Conservation (phyloP, 345 rosid species). For the Acer campestre region DNA sequence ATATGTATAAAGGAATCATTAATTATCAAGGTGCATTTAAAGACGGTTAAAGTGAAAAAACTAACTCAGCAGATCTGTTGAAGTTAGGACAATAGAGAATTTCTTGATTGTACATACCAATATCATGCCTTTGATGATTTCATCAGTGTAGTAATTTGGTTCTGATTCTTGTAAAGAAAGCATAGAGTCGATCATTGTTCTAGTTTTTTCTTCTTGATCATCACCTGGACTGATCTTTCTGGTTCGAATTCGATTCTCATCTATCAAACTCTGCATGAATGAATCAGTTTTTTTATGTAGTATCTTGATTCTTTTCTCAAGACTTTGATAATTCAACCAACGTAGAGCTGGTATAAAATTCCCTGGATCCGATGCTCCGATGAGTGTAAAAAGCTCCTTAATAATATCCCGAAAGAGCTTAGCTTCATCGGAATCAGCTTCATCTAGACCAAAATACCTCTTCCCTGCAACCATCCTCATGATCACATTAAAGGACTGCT, state of each 20-base stretch:
- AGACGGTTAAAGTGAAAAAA: too few relatives aligned
- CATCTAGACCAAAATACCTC: constrained; percentile 13
- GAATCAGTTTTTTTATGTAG: not conserved
- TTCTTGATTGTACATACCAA: constrained; percentile 6
- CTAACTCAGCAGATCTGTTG: too few relatives aligned
- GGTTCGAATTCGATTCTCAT: constrained; percentile 5
- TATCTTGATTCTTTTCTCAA: not conserved
- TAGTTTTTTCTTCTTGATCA: not conserved
- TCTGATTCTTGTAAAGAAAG: constrained; percentile 18
- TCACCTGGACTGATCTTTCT: not conserved
- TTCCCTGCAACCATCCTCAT: constrained; percentile 26
- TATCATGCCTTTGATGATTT: constrained; percentile 17
- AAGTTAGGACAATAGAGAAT: too few relatives aligned
- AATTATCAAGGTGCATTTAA: too few relatives aligned
- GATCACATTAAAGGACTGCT: constrained; percentile 15
- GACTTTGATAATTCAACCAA: constrained; percentile 9
- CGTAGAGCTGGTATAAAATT: constrained; percentile 16
- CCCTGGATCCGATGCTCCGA: constrained; percentile 15
- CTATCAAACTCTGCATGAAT: constrained; percentile 17
- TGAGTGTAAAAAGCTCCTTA: not conserved
- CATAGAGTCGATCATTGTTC: constrained; percentile 12
- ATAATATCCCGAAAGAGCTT: constrained; percentile 1
- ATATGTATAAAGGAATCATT: too few relatives aligned
- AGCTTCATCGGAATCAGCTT: constrained; percentile 4
- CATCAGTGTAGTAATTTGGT: constrained; percentile 19